These are phyloP conservation scores for Colletotrichum zoysiae DNA, from an alignment of 2,329 filamentous ascomycete genomes.

Conservation along the genomic window DNA sequence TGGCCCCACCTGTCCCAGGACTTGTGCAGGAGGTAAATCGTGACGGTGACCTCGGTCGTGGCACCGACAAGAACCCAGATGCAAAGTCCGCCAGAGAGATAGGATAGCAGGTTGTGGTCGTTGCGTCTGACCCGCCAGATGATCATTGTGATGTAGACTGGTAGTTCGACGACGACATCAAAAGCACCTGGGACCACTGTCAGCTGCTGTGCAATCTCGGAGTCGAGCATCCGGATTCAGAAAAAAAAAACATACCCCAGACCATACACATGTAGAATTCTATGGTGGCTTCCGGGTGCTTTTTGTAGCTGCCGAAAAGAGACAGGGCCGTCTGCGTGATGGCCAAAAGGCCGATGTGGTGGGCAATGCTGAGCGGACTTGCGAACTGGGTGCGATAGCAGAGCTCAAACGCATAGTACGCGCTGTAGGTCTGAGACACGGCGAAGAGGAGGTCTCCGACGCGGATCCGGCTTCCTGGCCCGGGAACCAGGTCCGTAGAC, in stretches of 20 bases:
- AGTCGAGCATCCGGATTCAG: background rate
- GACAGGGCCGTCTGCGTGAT: slow-evolving; percentile 39
- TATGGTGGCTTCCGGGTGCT: slow-evolving; percentile 33
- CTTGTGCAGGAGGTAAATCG: slow-evolving; percentile 38
- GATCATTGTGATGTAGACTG: slow-evolving; percentile 40
- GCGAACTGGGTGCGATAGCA: slow-evolving; percentile 41
- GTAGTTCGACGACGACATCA: slow-evolving; percentile 36
- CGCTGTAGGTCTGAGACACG: slow-evolving; percentile 38
- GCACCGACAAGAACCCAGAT: slow-evolving; percentile 31
- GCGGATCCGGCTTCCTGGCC: slow-evolving; percentile 25
- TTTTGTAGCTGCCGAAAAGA: slow-evolving; percentile 30
- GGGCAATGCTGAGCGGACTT: slow-evolving; percentile 40
- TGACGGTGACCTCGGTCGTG: slow-evolving; percentile 28
- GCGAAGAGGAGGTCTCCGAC: slow-evolving; percentile 41
- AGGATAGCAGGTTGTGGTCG: slow-evolving; percentile 27
- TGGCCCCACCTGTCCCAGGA: slow-evolving; percentile 40
- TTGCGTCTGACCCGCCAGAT: slow-evolving; percentile 33
- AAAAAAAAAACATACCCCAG: slow-evolving; percentile 18
- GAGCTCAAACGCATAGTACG: slow-evolving; percentile 43
- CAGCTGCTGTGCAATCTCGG: background rate
- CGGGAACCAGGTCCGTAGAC: slow-evolving; percentile 19
- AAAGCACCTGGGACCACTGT: slow-evolving; percentile 16
- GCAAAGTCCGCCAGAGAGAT: slow-evolving; percentile 22
- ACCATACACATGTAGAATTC: slow-evolving; percentile 43
- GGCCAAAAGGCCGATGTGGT: slow-evolving; percentile 41